phyloP scores from a whole-genome alignment of 805 yeast genomes.

The Starmerella ratchasimensis region DNA sequence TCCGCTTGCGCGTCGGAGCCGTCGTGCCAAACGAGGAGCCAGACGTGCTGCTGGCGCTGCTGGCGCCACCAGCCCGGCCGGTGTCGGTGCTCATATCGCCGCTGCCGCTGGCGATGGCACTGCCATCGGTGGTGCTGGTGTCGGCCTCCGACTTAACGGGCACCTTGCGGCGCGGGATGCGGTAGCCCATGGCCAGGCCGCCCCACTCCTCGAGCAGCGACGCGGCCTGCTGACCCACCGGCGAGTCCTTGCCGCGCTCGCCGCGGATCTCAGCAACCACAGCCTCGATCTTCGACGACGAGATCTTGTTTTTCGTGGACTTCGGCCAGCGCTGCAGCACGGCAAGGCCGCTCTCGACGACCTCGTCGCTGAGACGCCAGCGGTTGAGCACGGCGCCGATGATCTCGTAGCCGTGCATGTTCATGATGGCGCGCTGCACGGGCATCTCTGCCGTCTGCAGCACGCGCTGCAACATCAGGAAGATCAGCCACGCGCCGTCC shows the following conservation, averaged over 20 bases:
- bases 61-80: no score
- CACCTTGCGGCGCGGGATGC: constrained; percentile 53
- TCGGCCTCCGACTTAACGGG: constrained; percentile 1
- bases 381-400: constrained; percentile 44
- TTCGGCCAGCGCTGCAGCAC: constrained; percentile 54
- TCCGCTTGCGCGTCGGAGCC: background rate
- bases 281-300: constrained; percentile 57
- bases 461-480: constrained; percentile 56
- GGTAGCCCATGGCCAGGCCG: constrained; percentile 61
- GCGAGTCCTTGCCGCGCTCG: constrained; percentile 17
- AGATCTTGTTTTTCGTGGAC: constrained; percentile 64
- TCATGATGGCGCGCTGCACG: constrained; percentile 47
- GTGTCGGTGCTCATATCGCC: background rate
- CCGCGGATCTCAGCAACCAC: constrained; percentile 36
- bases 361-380: constrained; percentile 30
- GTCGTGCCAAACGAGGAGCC: background rate
- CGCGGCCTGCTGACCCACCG: constrained; percentile 29
- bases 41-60: no score
- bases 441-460: constrained; percentile 37
- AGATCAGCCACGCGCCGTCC: constrained; percentile 37
- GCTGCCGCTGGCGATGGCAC: background rate
- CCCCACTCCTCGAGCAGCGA: constrained; percentile 55
- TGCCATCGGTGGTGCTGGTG: background rate
- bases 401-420: constrained; percentile 78
- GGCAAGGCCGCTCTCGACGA: constrained; percentile 38